Conservation (phyloP, 768 basidiomycete species). For the Guyanaporus albipodus region DNA sequence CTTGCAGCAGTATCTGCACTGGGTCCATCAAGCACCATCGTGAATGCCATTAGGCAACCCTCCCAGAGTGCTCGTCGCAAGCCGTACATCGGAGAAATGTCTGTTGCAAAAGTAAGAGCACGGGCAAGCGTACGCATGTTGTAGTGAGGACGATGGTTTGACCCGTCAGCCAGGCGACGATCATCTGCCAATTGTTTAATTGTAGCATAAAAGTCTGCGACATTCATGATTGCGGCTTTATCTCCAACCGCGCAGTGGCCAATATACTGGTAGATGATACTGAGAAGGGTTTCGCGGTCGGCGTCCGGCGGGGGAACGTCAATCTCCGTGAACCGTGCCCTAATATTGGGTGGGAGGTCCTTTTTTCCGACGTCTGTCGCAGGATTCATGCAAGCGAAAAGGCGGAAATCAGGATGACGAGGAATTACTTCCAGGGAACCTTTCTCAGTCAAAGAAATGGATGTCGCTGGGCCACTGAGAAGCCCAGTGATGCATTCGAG, state of each 20-base stretch:
- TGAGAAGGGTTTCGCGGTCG: constrained; percentile 83
- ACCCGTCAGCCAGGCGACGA: constrained; percentile 85
- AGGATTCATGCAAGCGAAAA: constrained; percentile 99
- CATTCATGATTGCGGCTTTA: constrained; percentile 80
- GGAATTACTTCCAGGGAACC: constrained; percentile 86
- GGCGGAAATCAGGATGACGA: constrained; percentile 91
- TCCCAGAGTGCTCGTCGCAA: constrained; percentile 90
- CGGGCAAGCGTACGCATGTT: constrained; percentile 95
- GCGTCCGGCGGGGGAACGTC: constrained; percentile 93
- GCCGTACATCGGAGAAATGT: constrained; percentile 71
- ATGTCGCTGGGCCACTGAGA: constrained; percentile 78
- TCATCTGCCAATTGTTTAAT: constrained; percentile 73
- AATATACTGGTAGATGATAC: constrained; percentile 87
- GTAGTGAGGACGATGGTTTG: constrained; percentile 90
- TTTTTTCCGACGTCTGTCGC: constrained; percentile 99
- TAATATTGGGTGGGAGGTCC: constrained; percentile 87
- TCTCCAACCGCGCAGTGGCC: constrained; percentile 80
- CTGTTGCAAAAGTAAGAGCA: constrained; percentile 85
- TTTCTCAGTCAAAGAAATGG: constrained; percentile 90
- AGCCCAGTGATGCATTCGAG: constrained; percentile 90
- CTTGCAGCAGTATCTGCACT: constrained; percentile 64
- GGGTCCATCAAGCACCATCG: constrained; percentile 80
- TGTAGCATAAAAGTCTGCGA: constrained; percentile 84
- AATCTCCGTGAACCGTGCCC: constrained; percentile 91
- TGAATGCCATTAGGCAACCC: constrained; percentile 96